phyloP scores from a whole-genome alignment of 2,329 filamentous ascomycete species.

The Ceratocystis colombiana region DNA sequence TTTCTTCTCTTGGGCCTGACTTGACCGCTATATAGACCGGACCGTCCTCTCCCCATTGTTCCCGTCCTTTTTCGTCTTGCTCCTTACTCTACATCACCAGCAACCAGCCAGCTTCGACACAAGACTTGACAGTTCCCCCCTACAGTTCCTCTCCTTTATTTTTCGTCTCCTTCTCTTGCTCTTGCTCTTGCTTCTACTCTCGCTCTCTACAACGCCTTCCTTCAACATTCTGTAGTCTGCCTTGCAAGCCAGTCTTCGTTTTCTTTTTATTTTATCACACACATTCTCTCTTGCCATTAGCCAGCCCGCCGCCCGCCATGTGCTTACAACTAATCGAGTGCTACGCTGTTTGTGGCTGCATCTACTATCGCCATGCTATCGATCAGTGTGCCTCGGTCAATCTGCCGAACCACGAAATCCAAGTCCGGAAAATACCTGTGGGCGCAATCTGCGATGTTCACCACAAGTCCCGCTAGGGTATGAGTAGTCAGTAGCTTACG shows the following conservation, averaged over 20 bases:
- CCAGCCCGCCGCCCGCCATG: conserved; percentile 44
- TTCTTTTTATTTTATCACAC: neutral
- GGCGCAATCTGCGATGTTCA: conserved; percentile 59
- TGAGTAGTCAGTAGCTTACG: neutral
- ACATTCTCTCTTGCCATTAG: neutral
- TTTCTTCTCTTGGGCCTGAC: neutral
- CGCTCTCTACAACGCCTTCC: neutral
- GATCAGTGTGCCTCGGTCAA: conserved; percentile 72
- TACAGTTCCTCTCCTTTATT: neutral
- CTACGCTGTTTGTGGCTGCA: conserved; percentile 76
- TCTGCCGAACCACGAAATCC: conserved; percentile 58
- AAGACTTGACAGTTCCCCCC: neutral
- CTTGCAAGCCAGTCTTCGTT: neutral
- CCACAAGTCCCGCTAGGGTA: neutral
- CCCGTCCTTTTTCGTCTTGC: neutral
- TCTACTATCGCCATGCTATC: conserved; percentile 79
- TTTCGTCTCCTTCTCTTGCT: conserved; percentile 19
- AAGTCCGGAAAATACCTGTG: conserved; percentile 68
- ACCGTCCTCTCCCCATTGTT: neutral
- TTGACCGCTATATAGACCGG: conserved; percentile 7
- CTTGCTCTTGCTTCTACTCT: conserved; percentile 2
- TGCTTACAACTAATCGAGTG: conserved; percentile 79
- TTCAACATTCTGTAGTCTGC: too few species aligned
- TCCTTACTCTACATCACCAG: neutral
- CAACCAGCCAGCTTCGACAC: neutral